phyloP scores from a whole-genome alignment of 495 filamentous ascomycete genomes.

The Penicillium psychrofluorescens region DNA sequence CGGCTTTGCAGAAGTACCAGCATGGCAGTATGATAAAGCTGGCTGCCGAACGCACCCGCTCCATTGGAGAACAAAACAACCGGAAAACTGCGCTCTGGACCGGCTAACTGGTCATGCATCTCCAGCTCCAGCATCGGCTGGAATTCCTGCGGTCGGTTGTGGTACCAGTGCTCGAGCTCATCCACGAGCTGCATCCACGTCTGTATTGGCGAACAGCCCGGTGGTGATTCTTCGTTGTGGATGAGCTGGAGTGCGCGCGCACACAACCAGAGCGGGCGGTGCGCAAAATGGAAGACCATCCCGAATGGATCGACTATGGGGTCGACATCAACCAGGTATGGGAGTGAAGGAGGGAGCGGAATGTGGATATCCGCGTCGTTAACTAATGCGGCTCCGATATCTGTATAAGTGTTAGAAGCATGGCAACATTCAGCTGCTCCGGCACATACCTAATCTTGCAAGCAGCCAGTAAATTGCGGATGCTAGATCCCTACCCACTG shows the following conservation, averaged over 20 bases:
- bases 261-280: slow-evolving; percentile 23
- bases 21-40: slow-evolving; percentile 38
- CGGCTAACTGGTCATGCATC: slow-evolving; percentile 7
- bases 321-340: slow-evolving; percentile 9
- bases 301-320: slow-evolving; percentile 11
- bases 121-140: slow-evolving; percentile 26
- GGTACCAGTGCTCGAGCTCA: slow-evolving; percentile 26
- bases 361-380: slow-evolving; percentile 15
- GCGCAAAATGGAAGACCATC: slow-evolving; percentile 16
- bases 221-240: slow-evolving; percentile 15
- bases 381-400: slow-evolving; percentile 21
- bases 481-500: slow-evolving; percentile 11
- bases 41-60: slow-evolving; percentile 30
- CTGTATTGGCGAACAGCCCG: slow-evolving; percentile 4
- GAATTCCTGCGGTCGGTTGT: slow-evolving; percentile 25
- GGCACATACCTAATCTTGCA: slow-evolving; percentile 23
- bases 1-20: slow-evolving; percentile 29
- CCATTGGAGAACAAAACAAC: slow-evolving; percentile 33
- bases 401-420: slow-evolving; percentile 6
- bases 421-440: not conserved
- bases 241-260: slow-evolving; percentile 15
- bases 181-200: slow-evolving; percentile 22
- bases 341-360: slow-evolving; percentile 13
- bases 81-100: slow-evolving; percentile 21
- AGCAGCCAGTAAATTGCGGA: slow-evolving; percentile 30